Evolutionary conservation across 306 rosid genomes (phyloP).

Genomic region (Luffa acutangula): DNA sequence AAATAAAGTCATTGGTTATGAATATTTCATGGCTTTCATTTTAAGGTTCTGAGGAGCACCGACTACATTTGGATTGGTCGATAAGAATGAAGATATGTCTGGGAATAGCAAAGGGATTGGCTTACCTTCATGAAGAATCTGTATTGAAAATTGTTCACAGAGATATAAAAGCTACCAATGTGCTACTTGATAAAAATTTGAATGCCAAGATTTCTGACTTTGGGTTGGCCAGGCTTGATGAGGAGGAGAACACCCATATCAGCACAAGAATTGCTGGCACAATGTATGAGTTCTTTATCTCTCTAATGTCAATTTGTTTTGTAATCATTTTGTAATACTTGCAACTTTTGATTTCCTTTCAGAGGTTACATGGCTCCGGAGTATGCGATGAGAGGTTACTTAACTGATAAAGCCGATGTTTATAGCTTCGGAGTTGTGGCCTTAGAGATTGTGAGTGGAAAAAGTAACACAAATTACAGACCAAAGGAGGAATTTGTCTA

Average conservation of each 20-base stretch:
- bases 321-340: not conserved
- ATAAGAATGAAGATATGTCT: conserved; percentile 54
- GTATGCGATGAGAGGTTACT: conserved; percentile 82
- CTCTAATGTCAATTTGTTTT: not conserved
- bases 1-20: not conserved
- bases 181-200: conserved; percentile 69
- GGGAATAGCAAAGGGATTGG: conserved; percentile 74
- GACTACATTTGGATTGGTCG: conserved; percentile 57
- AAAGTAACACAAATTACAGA: conserved; percentile 63
- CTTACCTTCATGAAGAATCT: conserved; percentile 90
- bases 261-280: conserved; percentile 87
- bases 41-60: conserved; percentile 46
- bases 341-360: not conserved
- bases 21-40: not conserved
- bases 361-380: conserved; percentile 99
- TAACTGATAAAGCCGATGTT: conserved; percentile 83
- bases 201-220: conserved; percentile 89
- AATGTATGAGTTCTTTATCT: conserved; percentile 19
- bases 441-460: conserved; percentile 75
- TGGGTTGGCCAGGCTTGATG: conserved; percentile 87
- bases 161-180: conserved; percentile 91
- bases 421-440: conserved; percentile 77
- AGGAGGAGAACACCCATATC: conserved; percentile 74
- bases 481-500: conserved; percentile 81
- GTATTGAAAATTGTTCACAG: conserved; percentile 84